These are phyloP conservation scores for Trichoderma sp. DNA, from an alignment of 2,329 filamentous ascomycete species.

Conservation along the genomic window DNA sequence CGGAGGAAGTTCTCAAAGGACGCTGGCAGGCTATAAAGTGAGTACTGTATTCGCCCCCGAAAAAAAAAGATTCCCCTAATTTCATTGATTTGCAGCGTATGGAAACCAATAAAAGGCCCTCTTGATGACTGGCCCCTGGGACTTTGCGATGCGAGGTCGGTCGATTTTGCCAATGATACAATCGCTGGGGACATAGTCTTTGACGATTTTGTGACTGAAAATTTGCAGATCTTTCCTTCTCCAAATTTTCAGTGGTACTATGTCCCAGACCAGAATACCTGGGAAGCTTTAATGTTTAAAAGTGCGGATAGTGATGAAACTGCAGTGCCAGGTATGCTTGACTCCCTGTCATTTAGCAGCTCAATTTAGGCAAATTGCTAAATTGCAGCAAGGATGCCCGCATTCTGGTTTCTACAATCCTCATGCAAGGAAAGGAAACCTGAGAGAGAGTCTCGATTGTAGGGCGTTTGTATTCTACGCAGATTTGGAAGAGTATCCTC, in stretches of 20 bases:
- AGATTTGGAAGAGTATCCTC: not conserved
- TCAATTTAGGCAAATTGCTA: not conserved
- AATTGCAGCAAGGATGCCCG: not conserved
- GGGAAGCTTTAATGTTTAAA: constrained; percentile 6
- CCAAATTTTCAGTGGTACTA: constrained; percentile 2
- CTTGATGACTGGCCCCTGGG: constrained; percentile 1
- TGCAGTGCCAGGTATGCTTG: not conserved
- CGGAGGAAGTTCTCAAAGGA: not conserved
- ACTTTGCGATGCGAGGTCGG: not conserved
- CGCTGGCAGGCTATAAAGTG: constrained; percentile 7
- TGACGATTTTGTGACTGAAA: constrained; percentile 8
- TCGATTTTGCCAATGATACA: not conserved
- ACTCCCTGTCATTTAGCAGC: not conserved
- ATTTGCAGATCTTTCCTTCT: not conserved
- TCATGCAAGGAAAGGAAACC: not conserved
- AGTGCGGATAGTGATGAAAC: not conserved
- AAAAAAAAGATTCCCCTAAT: not conserved
- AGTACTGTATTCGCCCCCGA: not conserved
- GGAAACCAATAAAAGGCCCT: not conserved
- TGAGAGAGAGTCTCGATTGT: constrained; percentile 3
- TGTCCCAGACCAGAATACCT: not conserved
- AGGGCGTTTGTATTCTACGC: constrained; percentile 2
- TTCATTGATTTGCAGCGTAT: not conserved
- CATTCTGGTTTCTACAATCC: constrained; percentile 5
- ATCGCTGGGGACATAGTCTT: constrained; percentile 1